phyloP scores from a whole-genome alignment of 2,329 filamentous ascomycete species.

The Elsinoe batatas region DNA sequence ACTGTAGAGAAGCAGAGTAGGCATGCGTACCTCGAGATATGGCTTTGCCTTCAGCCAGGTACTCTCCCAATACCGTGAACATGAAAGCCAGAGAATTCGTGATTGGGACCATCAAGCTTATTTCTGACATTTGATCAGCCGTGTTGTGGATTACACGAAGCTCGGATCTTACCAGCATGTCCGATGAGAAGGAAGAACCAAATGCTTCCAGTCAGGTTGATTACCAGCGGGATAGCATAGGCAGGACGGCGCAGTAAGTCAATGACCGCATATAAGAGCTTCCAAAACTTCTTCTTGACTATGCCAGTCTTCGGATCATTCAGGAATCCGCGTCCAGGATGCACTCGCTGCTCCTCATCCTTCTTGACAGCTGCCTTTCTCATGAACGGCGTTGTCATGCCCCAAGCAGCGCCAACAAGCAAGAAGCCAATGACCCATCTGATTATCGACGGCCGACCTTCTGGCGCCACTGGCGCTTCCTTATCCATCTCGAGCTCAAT shows the following conservation, averaged over 20 bases:
- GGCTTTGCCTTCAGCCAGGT: slow-evolving; percentile 86
- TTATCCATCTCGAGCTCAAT: slow-evolving; percentile 22
- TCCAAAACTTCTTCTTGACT: slow-evolving; percentile 53
- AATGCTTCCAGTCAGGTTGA: slow-evolving; percentile 86
- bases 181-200: slow-evolving; percentile 97
- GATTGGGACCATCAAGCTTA: slow-evolving; percentile 88
- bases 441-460: slow-evolving; percentile 41
- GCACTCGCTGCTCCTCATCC: slow-evolving; percentile 37
- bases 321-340: slow-evolving; percentile 36
- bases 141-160: not conserved
- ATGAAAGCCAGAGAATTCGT: slow-evolving; percentile 90
- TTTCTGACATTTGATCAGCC: slow-evolving; percentile 43
- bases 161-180: slow-evolving; percentile 60
- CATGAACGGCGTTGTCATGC: slow-evolving; percentile 83
- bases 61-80: slow-evolving; percentile 92
- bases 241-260: slow-evolving; percentile 72
- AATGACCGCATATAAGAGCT: slow-evolving; percentile 61
- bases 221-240: slow-evolving; percentile 73
- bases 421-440: slow-evolving; percentile 86
- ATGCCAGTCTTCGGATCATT: slow-evolving; percentile 39
- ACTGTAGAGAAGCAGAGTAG: not conserved
- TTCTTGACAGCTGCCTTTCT: slow-evolving; percentile 63
- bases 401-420: slow-evolving; percentile 86
- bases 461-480: slow-evolving; percentile 18
- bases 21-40: slow-evolving; percentile 61